Percentiles rank a stretch among this genome's conserved stretches.
These are phyloP conservation scores for Clonostachys sp. DNA, from an alignment of 2,329 filamentous ascomycete species.

Conservation along the genomic window DNA sequence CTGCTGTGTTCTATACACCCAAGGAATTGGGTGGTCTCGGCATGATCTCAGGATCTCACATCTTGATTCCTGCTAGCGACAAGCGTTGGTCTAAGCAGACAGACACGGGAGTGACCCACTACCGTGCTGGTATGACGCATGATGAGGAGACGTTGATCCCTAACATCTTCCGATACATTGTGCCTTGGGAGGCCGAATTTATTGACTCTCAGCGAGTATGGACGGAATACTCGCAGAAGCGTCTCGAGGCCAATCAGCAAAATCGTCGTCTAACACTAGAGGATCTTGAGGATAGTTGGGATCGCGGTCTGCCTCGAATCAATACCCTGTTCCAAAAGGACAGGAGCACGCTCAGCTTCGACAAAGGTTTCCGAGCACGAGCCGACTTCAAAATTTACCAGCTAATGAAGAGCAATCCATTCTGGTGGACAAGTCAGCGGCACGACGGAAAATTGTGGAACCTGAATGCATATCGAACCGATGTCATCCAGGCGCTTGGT, in stretches of 20 bases:
- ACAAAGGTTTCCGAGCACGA: slow-evolving; percentile 94
- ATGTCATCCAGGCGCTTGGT: slow-evolving; percentile 92
- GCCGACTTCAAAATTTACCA: slow-evolving; percentile 99
- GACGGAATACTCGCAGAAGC: slow-evolving; percentile 99
- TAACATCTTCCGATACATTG: slow-evolving; percentile 99
- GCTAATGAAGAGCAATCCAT: slow-evolving; percentile 98
- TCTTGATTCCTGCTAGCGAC: slow-evolving; percentile 93
- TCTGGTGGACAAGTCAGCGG: slow-evolving; percentile 98
- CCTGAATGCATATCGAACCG: slow-evolving; percentile 88
- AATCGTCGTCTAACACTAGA: slow-evolving; percentile 92
- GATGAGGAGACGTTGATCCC: slow-evolving; percentile 97
- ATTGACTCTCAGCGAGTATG: slow-evolving; percentile 98
- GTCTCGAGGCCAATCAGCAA: slow-evolving; percentile 93
- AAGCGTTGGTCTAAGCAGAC: slow-evolving; percentile 99
- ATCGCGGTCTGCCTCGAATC: slow-evolving; percentile 93
- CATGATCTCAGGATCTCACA: slow-evolving; percentile 99
- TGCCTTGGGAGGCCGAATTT: slow-evolving; percentile 98
- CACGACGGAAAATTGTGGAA: slow-evolving; percentile 99
- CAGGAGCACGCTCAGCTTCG: slow-evolving; percentile 91
- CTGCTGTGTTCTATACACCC: slow-evolving; percentile 96
- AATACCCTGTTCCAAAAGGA: slow-evolving; percentile 99
- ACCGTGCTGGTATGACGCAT: slow-evolving; percentile 95
- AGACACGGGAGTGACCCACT: slow-evolving; percentile 94
- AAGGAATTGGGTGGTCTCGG: slow-evolving; percentile 95
- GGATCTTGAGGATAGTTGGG: slow-evolving; percentile 97